These are phyloP conservation scores for Eucommia ulmoides DNA, from an alignment of 257 asterid species.

Conservation along the genomic window DNA sequence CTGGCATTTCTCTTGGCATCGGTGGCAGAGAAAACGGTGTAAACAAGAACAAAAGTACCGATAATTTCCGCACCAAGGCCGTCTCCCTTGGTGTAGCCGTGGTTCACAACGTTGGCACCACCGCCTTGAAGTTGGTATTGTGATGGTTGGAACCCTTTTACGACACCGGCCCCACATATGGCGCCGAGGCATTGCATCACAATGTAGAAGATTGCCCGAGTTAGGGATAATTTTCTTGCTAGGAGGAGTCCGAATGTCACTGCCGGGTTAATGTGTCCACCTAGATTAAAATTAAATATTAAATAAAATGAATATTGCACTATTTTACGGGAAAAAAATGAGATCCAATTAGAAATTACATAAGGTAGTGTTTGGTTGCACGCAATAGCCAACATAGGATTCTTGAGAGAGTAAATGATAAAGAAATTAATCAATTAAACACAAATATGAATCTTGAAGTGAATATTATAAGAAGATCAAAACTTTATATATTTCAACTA, in stretches of 20 bases:
- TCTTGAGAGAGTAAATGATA: too few species aligned
- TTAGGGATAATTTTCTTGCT: slow-evolving; percentile 64
- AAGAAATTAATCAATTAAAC: too few species aligned
- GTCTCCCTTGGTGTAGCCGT: slow-evolving; percentile 62
- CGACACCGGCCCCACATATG: slow-evolving; percentile 74
- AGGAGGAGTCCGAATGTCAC: slow-evolving; percentile 74
- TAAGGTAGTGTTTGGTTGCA: too few species aligned
- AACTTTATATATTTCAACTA: too few species aligned
- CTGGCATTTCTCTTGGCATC: slow-evolving; percentile 90
- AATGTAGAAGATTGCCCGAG: slow-evolving; percentile 56
- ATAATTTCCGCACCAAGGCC: slow-evolving; percentile 79
- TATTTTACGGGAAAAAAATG: too few species aligned
- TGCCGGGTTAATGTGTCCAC: slow-evolving; percentile 85
- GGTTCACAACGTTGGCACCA: slow-evolving; percentile 51
- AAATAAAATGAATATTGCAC: too few species aligned
- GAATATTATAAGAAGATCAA: too few species aligned
- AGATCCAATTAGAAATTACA: too few species aligned
- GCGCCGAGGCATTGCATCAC: slow-evolving; percentile 84
- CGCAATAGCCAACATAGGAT: too few species aligned
- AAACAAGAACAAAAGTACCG: slow-evolving; percentile 68
- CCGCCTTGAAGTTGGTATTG: slow-evolving; percentile 38
- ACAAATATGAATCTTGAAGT: too few species aligned
- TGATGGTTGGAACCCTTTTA: slow-evolving; percentile 59
- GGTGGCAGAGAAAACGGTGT: slow-evolving; percentile 75
- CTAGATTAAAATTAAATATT: slow-evolving; percentile 20